A percentile compares a stretch with the other conserved stretches of the same genome.
Evolutionary conservation across 164 flowering plant genomes (phyloP).

Genomic region (Akebia trifoliata): DNA sequence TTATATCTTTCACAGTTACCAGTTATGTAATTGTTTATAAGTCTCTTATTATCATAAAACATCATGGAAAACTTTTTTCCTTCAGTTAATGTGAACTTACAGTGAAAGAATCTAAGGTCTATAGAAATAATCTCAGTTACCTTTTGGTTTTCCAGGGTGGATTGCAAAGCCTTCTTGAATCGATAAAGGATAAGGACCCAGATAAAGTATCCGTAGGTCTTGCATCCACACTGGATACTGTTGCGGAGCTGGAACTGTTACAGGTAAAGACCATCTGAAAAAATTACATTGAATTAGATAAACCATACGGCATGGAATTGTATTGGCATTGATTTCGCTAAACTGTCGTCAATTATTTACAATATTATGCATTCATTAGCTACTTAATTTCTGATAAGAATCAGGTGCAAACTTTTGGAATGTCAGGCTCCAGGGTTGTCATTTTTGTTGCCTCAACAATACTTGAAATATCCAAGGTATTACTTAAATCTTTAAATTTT

Average conservation of each 20-base stretch:
- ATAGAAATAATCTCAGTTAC: too few relatives aligned
- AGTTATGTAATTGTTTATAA: too few relatives aligned
- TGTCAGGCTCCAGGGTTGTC: slow-evolving; percentile 93
- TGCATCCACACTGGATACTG: slow-evolving; percentile 70
- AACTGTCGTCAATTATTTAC: background rate
- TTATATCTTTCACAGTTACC: background rate
- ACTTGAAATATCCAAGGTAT: slow-evolving; percentile 78
- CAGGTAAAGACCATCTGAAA: slow-evolving; percentile 45
- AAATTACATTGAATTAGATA: background rate
- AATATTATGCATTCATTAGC: slow-evolving; percentile 1
- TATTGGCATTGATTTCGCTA: background rate
- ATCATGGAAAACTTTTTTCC: background rate
- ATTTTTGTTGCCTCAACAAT: slow-evolving; percentile 82
- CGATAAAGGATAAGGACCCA: slow-evolving; percentile 77
- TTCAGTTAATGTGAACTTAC: background rate
- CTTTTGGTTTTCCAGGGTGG: slow-evolving; percentile 59
- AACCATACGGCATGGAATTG: background rate
- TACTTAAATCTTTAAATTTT: slow-evolving; percentile 7
- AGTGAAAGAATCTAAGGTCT: too few relatives aligned
- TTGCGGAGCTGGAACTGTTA: slow-evolving; percentile 79
- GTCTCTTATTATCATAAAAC: too few relatives aligned
- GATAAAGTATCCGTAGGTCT: slow-evolving; percentile 81
- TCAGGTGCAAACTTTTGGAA: slow-evolving; percentile 13
- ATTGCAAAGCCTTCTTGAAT: slow-evolving; percentile 55
- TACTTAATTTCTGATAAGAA: slow-evolving; percentile 6